Conservation (phyloP, 2,329 filamentous ascomycete genomes). For the Lachnellula subtilissima region DNA sequence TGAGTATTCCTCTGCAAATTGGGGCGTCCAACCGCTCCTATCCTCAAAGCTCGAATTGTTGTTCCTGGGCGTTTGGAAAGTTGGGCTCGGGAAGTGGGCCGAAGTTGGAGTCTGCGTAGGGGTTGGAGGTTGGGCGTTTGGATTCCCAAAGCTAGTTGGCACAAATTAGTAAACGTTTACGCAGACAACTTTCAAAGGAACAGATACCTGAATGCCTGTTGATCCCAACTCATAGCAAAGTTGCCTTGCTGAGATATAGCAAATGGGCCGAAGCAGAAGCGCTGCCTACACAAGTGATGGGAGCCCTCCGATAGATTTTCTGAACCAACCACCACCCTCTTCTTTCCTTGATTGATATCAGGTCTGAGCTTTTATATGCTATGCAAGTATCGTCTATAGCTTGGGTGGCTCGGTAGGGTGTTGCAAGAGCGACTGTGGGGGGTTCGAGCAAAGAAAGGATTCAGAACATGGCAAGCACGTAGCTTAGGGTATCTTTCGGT, state of each 20-base stretch:
- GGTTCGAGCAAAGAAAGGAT: slow-evolving; percentile 8
- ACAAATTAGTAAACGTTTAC: slow-evolving; percentile 32
- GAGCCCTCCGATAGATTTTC: slow-evolving; percentile 4
- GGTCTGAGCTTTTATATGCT: background rate
- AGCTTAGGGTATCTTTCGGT: background rate
- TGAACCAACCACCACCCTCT: slow-evolving; percentile 18
- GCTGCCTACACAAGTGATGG: slow-evolving; percentile 14
- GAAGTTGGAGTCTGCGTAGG: slow-evolving; percentile 54
- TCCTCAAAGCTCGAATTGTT: slow-evolving; percentile 45
- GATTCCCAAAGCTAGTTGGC: slow-evolving; percentile 54
- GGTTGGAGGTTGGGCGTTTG: slow-evolving; percentile 56
- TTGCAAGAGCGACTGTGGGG: slow-evolving; percentile 8
- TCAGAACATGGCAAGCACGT: slow-evolving; percentile 19
- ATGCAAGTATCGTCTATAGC: slow-evolving; percentile 4
- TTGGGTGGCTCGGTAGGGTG: slow-evolving; percentile 3
- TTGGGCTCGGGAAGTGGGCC: slow-evolving; percentile 47
- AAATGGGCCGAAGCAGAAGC: slow-evolving; percentile 18
- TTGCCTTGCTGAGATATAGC: slow-evolving; percentile 14
- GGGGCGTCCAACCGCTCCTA: slow-evolving; percentile 52
- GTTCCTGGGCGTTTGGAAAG: slow-evolving; percentile 53
- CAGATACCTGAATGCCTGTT: slow-evolving; percentile 49
- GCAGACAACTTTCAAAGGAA: background rate
- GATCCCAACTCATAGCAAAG: slow-evolving; percentile 61
- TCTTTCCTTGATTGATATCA: slow-evolving; percentile 1
- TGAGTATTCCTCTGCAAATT: slow-evolving; percentile 60